Percentiles rank a stretch among this genome's conserved stretches.
phyloP scores from a whole-genome alignment of 306 rosid genomes.

The Myrica gale region DNA sequence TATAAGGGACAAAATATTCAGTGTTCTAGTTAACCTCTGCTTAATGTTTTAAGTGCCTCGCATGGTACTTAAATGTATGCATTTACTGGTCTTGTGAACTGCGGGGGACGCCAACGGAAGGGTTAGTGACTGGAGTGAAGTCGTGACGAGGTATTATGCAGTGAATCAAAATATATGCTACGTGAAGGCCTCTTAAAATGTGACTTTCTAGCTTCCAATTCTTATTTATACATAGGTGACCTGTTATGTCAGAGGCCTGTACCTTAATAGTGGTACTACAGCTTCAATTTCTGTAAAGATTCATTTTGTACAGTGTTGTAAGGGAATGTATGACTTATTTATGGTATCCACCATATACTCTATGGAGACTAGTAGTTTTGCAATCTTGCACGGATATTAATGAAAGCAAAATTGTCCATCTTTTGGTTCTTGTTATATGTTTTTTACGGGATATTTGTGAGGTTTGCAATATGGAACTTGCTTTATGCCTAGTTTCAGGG shows the following conservation, averaged over 20 bases:
- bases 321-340: not conserved
- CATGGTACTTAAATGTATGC: not conserved
- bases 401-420: not conserved
- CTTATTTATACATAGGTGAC: not conserved
- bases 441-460: not conserved
- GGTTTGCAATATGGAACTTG: not conserved
- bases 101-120: not conserved
- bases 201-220: not conserved
- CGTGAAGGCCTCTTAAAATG: not conserved
- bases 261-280: not conserved
- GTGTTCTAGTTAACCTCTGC: not conserved
- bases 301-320: not conserved
- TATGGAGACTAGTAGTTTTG: not conserved
- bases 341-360: not conserved
- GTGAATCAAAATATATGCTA: not conserved
- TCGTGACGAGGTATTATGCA: not conserved
- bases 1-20: not conserved
- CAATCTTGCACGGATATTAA: not conserved
- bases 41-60: not conserved
- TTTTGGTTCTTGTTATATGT: not conserved
- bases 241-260: not conserved
- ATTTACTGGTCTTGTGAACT: not conserved
- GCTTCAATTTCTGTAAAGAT: not conserved
- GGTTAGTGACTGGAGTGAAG: no score
- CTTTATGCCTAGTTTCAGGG: slow-evolving; percentile 2